Evolutionary conservation across 805 yeast species (phyloP), one percentile per base, ranked within the genome.

Genomic region (Starmerella stellata): DNA sequence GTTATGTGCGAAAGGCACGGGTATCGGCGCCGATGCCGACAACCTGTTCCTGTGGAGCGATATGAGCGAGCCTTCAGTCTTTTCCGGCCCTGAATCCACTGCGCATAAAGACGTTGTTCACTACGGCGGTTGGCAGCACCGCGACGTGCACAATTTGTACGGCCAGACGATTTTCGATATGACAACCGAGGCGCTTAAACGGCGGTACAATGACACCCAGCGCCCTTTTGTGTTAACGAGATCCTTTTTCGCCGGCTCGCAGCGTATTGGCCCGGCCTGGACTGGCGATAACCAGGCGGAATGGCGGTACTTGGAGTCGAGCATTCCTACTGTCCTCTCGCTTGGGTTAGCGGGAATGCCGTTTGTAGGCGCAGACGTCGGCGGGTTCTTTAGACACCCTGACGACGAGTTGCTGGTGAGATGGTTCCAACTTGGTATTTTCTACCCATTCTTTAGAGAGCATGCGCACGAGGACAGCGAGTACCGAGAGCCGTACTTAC

Each of bases 51-150:
- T 90, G 16, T 90, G 99, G 99, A 90, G 87, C 57, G 98, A 90
- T 56, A 90, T 90, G 99, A 81, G 79, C 58, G 99, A 90, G 59
- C 95, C 96, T 1, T 81, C 95, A 0, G 77, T 90, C 4, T 90
- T 90, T 55, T 72, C 76, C 48, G 98, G 96, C 2, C 93, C 96
- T 1, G 98, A 90, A 56, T 82, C 95, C 0, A 63, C 92, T 0
- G 74, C 90, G 17, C 93, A 92, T 25, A 78, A 78, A 49, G 93
- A 83, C 56, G 59, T 69, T 18, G 50, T 85, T 29, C 95, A 87
- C 48, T 68, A 62, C 52, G 93, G 82, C 3, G 69, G 73, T 15
- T 75, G 75, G 72, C 96, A 90, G 56, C 93, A 87, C 54, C 72
- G 98, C 43, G 81, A 93, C 4, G 66, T 87, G 9, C 98, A 90